Evolutionary conservation across 352 stramenopile species (phyloP).

Genomic region (Pythium biforme): DNA sequence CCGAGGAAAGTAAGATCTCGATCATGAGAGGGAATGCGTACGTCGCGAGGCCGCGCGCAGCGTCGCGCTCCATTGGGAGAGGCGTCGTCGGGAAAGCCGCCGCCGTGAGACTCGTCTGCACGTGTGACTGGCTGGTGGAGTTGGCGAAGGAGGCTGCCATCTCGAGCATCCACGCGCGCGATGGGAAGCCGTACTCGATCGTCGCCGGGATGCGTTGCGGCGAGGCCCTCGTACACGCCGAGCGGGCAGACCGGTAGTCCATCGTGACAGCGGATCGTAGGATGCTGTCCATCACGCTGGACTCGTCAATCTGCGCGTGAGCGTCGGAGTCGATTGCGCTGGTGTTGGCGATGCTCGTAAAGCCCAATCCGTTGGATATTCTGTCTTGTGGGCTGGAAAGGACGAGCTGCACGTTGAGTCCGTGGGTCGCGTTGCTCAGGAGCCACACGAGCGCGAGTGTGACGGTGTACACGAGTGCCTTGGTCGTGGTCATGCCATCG

Average conservation of each 20-base stretch:
- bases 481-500: constrained; percentile 18
- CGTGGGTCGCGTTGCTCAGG: constrained; percentile 65
- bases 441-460: constrained; percentile 46
- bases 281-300: constrained; percentile 12
- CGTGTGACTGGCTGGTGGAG: not conserved
- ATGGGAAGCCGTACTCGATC: constrained; percentile 54
- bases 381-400: not conserved
- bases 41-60: constrained; percentile 9
- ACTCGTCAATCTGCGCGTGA: not conserved
- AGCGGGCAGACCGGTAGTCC: constrained; percentile 14
- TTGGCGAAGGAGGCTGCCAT: not conserved
- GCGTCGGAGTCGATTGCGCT: not conserved
- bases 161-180: constrained; percentile 40
- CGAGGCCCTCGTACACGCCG: constrained; percentile 40
- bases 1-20: constrained; percentile 13
- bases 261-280: constrained; percentile 35
- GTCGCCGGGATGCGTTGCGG: constrained; percentile 39
- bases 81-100: not conserved
- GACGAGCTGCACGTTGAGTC: constrained; percentile 45
- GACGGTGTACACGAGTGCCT: constrained; percentile 24
- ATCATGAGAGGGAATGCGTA: constrained; percentile 19
- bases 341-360: constrained; percentile 1
- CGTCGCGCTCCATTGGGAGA: not conserved
- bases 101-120: not conserved
- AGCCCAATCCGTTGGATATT: not conserved